A percentile compares a stretch with the other conserved stretches of the same genome.
phyloP scores from a whole-genome alignment of 1,284 basidiomycete species.

The Irpex sp. region DNA sequence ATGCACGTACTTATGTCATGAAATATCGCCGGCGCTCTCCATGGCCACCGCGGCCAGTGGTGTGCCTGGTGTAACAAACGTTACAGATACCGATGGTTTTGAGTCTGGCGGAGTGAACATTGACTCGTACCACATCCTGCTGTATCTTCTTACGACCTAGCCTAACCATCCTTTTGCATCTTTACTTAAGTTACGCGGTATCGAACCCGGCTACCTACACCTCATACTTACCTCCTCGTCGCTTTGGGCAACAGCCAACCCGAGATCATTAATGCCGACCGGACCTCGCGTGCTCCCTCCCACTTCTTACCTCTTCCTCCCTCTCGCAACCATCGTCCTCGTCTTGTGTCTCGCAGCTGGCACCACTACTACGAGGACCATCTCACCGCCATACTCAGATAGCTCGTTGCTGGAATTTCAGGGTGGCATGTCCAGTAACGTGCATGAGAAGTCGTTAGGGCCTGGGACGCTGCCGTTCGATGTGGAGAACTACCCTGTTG shows the following conservation, averaged over 20 bases:
- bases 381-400: neutral
- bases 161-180: no score
- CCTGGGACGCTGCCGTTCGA: constrained; percentile 41
- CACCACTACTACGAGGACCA: neutral
- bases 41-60: no score
- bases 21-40: no score
- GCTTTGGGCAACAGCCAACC: neutral
- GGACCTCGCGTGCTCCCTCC: neutral
- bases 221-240: no score
- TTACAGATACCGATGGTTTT: no score
- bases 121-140: no score
- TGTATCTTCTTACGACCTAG: no score
- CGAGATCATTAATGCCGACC: neutral
- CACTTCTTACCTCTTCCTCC: neutral
- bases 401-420: neutral
- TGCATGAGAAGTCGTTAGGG: neutral
- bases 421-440: neutral
- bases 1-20: no score
- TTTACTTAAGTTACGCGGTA: no score
- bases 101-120: no score
- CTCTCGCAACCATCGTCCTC: neutral
- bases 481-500: constrained; percentile 54
- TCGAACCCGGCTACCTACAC: no score
- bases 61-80: no score
- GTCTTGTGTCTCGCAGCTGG: neutral